These are phyloP conservation scores for Apophysomyces variabilis DNA, from an alignment of 371 early-diverging fungal genomes.

Conservation along the genomic window DNA sequence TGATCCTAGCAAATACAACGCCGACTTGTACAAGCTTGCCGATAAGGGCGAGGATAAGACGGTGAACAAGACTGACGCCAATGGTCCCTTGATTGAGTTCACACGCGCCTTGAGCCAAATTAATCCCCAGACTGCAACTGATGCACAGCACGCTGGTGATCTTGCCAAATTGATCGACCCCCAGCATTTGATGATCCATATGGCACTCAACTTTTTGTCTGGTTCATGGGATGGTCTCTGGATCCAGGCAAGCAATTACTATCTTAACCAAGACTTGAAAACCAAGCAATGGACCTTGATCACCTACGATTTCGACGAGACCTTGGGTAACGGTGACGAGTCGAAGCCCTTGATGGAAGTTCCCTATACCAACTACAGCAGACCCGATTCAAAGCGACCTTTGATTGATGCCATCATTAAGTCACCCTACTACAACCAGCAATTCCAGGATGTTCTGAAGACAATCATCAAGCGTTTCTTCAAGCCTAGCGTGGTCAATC, in stretches of 20 bases:
- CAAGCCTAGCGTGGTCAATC: slow-evolving; percentile 52
- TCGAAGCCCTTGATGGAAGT: slow-evolving; percentile 41
- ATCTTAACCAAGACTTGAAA: slow-evolving; percentile 51
- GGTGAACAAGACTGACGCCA: slow-evolving; percentile 24
- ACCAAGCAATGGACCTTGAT: slow-evolving; percentile 56
- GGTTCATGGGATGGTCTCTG: slow-evolving; percentile 59
- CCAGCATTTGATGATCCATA: slow-evolving; percentile 38
- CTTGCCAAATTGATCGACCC: slow-evolving; percentile 47
- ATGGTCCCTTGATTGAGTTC: slow-evolving; percentile 32
- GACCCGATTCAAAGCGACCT: slow-evolving; percentile 40
- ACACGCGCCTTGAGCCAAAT: slow-evolving; percentile 32
- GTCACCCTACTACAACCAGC: slow-evolving; percentile 45
- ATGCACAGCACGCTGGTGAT: slow-evolving; percentile 42
- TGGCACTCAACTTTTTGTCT: slow-evolving; percentile 56
- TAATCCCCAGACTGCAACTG: slow-evolving; percentile 33
- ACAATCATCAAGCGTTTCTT: slow-evolving; percentile 57
- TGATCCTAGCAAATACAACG: slow-evolving; percentile 35
- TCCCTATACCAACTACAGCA: slow-evolving; percentile 45
- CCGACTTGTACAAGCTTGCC: slow-evolving; percentile 48
- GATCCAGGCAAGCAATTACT: slow-evolving; percentile 59
- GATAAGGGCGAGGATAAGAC: slow-evolving; percentile 39
- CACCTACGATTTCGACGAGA: slow-evolving; percentile 63
- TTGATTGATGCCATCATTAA: slow-evolving; percentile 45
- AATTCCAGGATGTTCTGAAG: slow-evolving; percentile 55
- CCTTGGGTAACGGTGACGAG: slow-evolving; percentile 48